phyloP scores from a whole-genome alignment of 768 basidiomycete genomes.

The Filobasidium wieringae region DNA sequence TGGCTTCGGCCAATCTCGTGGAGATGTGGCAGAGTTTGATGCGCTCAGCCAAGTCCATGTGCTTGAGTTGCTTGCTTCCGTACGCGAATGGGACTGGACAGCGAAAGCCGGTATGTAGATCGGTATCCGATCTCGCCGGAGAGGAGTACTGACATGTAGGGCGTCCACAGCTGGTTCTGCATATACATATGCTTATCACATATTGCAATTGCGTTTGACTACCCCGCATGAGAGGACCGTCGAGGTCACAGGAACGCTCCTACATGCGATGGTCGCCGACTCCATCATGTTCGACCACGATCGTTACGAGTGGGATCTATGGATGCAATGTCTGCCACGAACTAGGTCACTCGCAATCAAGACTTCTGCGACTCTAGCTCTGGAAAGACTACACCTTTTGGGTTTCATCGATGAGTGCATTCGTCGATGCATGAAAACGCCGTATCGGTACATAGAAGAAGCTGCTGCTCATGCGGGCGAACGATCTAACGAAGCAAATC shows the following conservation, averaged over 20 bases:
- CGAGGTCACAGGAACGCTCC: slow-evolving; percentile 46
- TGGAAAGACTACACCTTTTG: slow-evolving; percentile 50
- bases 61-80: slow-evolving; percentile 58
- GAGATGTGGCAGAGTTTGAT: slow-evolving; percentile 43
- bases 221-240: slow-evolving; percentile 49
- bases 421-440: slow-evolving; percentile 65
- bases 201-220: slow-evolving; percentile 54
- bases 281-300: slow-evolving; percentile 74
- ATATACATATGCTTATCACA: slow-evolving; percentile 59
- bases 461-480: slow-evolving; percentile 13
- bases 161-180: slow-evolving; percentile 39
- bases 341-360: slow-evolving; percentile 47
- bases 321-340: slow-evolving; percentile 57
- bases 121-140: not conserved
- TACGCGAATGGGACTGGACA: slow-evolving; percentile 68
- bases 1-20: slow-evolving; percentile 37
- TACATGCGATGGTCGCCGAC: slow-evolving; percentile 54
- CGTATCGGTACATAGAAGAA: slow-evolving; percentile 75
- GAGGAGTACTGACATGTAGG: slow-evolving; percentile 4
- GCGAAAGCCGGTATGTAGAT: slow-evolving; percentile 52
- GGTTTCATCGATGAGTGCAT: slow-evolving; percentile 76
- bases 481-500: slow-evolving; percentile 35
- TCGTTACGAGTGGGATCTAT: slow-evolving; percentile 55
- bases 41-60: slow-evolving; percentile 65
- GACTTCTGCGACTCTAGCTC: slow-evolving; percentile 43